Base-by-base conservation (phyloP, 2,329 filamentous ascomycete species). In the Paecilomyces sp. region DNA sequence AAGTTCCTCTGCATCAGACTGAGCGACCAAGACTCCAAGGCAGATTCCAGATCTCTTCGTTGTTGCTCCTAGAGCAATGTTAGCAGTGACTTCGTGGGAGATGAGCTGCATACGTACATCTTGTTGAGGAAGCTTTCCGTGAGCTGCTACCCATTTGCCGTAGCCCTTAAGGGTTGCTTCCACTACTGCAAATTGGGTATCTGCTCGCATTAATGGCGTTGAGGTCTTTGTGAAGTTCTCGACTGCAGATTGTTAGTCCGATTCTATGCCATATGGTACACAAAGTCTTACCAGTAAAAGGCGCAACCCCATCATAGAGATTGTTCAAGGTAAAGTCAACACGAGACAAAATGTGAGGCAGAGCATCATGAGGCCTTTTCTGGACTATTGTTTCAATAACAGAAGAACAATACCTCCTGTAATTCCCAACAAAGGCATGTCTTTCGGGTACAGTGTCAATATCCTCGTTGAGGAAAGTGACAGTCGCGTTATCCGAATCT, bases 401-500 rank as follows among this genome's bases (percentile, higher is more conserved):
- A 61, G 90, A 88, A 2, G 88, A 87, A 72, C 92, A 94, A 69
- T 96, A 97, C 61, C 94, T 85, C 47, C 94, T 84, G 73, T 99
- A 99, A 70, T 99, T 97, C 3, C 93, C 92, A 11, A 97, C 82
- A 72, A 99, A 99, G 0, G 92, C 91, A 75, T 99, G 94, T 25
- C 92, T 85, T 72, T 99, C 94, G 0, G 94, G 94, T 22, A 93
- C 81, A 0, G 93, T 97, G 69, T 99, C 94, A 59, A 96, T 95
- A 70, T 99, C 94, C 69, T 97, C 92, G 68, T 92, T 82, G 1
- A 99, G 81, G 65, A 96, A 94, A 11, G 91, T 79, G 60, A 92
- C 84, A 0, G 89, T 92, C 1, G 90, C 83, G 66, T 97, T 88
- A 54, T 90, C 85, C 0, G 88, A 89, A 63, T 96, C 89, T 63